These are phyloP conservation scores for Alternaria triticimaculans DNA, from an alignment of 2,329 filamentous ascomycete genomes.

Conservation along the genomic window DNA sequence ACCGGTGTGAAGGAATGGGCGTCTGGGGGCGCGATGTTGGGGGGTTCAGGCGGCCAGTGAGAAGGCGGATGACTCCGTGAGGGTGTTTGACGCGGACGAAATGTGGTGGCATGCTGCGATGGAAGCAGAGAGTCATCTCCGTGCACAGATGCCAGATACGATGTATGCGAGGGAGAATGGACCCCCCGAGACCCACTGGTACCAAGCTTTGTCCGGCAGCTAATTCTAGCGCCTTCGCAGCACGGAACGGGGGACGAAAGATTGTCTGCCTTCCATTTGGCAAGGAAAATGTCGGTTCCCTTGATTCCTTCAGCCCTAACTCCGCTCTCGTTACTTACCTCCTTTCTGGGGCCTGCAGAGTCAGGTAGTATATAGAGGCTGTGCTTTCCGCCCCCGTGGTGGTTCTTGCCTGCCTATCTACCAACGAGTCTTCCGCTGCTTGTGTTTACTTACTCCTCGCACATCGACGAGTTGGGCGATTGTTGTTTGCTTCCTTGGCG, in stretches of 20 bases:
- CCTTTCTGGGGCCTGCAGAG: background rate
- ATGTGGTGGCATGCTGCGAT: background rate
- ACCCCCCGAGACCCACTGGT: background rate
- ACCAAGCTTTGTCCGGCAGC: conserved; percentile 6
- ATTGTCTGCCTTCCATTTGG: background rate
- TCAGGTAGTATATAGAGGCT: background rate
- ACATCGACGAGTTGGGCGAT: background rate
- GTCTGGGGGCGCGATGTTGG: background rate
- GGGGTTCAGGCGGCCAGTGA: conserved; percentile 16
- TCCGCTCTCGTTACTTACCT: background rate
- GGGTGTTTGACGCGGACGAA: background rate
- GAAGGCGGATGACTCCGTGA: background rate
- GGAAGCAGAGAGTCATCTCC: background rate
- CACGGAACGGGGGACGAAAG: conserved; percentile 3
- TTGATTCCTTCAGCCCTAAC: conserved; percentile 1
- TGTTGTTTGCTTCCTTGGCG: background rate
- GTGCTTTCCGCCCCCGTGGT: background rate
- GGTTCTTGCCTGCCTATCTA: background rate
- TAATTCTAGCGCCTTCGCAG: conserved; percentile 3
- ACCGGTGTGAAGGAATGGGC: background rate
- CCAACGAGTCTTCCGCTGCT: background rate
- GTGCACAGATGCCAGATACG: background rate
- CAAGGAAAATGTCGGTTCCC: background rate
- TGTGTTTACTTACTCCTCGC: background rate
- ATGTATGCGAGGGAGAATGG: background rate